phyloP scores from a whole-genome alignment of 73 alveolate genomes.

The Diophrys appendiculata region DNA sequence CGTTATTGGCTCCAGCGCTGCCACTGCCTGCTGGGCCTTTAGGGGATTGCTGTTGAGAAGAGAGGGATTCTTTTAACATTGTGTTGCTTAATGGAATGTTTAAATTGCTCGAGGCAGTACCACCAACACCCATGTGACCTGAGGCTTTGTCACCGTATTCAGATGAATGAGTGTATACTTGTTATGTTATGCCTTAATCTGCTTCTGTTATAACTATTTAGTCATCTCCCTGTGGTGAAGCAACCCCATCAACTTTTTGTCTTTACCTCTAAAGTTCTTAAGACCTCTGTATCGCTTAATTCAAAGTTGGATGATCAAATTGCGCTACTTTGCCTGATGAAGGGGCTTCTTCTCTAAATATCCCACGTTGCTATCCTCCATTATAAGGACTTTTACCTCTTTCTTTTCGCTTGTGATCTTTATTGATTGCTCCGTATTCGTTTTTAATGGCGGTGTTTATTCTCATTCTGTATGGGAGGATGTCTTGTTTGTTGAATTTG shows the following conservation, averaged over 20 bases:
- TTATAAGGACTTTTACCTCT: background rate
- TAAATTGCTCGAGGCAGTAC: background rate
- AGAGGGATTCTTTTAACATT: slow-evolving; percentile 57
- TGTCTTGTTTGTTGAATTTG: slow-evolving; percentile 52
- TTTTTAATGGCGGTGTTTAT: slow-evolving; percentile 24
- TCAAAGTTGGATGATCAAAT: background rate
- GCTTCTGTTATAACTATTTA: too few relatives aligned
- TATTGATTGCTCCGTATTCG: slow-evolving; percentile 58
- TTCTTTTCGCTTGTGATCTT: slow-evolving; percentile 17
- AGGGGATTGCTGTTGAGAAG: slow-evolving; percentile 22
- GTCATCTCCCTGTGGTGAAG: too few relatives aligned
- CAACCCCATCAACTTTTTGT: too few relatives aligned
- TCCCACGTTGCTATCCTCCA: too few relatives aligned
- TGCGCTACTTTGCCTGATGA: background rate
- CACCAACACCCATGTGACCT: too few relatives aligned
- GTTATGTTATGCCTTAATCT: too few relatives aligned
- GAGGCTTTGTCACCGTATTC: too few relatives aligned
- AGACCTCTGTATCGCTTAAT: background rate
- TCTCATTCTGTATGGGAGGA: slow-evolving; percentile 33
- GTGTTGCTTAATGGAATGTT: slow-evolving; percentile 39
- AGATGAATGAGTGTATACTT: too few relatives aligned
- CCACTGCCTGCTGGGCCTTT: background rate
- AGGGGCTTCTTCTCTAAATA: slow-evolving; percentile 2
- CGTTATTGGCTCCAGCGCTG: background rate
- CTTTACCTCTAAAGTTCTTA: too few relatives aligned